These are phyloP conservation scores for Yamadazyma aaseri DNA, from an alignment of 1,139 yeast species.

Conservation along the genomic window DNA sequence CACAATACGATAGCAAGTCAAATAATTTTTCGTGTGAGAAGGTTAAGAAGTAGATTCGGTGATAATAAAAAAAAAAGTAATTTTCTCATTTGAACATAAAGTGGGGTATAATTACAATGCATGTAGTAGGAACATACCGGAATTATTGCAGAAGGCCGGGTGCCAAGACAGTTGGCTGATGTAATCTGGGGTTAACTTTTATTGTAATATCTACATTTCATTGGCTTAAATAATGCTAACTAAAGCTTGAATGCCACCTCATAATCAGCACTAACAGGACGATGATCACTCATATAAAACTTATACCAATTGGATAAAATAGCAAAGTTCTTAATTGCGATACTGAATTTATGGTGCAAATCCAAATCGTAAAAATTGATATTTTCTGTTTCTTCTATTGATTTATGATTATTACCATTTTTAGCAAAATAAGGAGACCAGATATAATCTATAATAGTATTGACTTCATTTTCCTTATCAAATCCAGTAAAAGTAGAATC, in stretches of 20 bases:
- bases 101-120: no score
- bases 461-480: conserved; percentile 27
- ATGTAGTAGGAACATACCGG: no score
- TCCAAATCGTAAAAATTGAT: conserved; percentile 10
- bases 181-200: no score
- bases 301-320: conserved; percentile 46
- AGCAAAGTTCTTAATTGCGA: conserved; percentile 34
- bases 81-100: no score
- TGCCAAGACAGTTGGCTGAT: no score
- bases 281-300: conserved; percentile 49
- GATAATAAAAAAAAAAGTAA: no score
- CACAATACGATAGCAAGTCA: no score
- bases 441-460: conserved; percentile 44
- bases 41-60: no score
- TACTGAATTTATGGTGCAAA: conserved; percentile 18
- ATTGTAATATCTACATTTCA: no score
- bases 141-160: no score
- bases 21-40: no score
- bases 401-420: conserved; percentile 19
- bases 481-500: conserved; percentile 52
- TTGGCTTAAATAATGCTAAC: no score
- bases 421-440: conserved; percentile 40
- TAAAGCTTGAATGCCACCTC: conserved; percentile 8
- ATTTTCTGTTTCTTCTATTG: conserved; percentile 7
- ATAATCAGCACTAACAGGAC: conserved; percentile 46